These are phyloP conservation scores for Collybia sp. DNA, from an alignment of 768 basidiomycete genomes.

Conservation along the genomic window DNA sequence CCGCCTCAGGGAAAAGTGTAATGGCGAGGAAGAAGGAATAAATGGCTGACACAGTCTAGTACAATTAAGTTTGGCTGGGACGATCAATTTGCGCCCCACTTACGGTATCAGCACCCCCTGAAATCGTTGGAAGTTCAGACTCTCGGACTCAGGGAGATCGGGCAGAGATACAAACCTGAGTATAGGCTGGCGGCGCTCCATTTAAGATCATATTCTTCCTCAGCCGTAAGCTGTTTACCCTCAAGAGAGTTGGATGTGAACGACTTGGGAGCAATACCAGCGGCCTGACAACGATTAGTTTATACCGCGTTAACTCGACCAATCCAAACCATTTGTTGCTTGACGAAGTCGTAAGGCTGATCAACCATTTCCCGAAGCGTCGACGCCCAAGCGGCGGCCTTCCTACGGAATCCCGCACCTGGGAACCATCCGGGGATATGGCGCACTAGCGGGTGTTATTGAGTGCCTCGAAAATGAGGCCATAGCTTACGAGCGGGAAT, in stretches of 20 bases:
- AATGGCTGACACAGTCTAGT: constrained; percentile 21
- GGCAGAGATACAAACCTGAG: constrained; percentile 17
- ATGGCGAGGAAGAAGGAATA: constrained; percentile 26
- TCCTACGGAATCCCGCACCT: constrained; percentile 40
- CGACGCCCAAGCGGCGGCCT: constrained; percentile 29
- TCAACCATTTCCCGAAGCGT: constrained; percentile 27
- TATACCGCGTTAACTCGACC: neutral
- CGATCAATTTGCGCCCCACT: constrained; percentile 5
- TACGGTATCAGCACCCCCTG: constrained; percentile 33
- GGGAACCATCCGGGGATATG: constrained; percentile 43
- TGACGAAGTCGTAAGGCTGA: constrained; percentile 27
- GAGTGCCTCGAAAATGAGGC: neutral
- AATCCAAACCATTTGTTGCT: constrained; percentile 24
- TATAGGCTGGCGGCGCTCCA: constrained; percentile 45
- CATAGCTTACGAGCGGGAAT: constrained; percentile 9
- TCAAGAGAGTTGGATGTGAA: constrained; percentile 28
- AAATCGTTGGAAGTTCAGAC: no score
- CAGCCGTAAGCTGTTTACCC: constrained; percentile 20
- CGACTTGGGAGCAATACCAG: constrained; percentile 9
- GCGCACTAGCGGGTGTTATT: constrained; percentile 20
- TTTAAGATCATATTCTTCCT: constrained; percentile 33
- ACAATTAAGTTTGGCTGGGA: neutral
- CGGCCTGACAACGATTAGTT: neutral
- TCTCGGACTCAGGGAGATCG: no score
- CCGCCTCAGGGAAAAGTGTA: constrained; percentile 21